These are phyloP conservation scores for Ulota crispa DNA, from an alignment of 225 moss, liverwort and hornwort genomes.

Conservation along the genomic window DNA sequence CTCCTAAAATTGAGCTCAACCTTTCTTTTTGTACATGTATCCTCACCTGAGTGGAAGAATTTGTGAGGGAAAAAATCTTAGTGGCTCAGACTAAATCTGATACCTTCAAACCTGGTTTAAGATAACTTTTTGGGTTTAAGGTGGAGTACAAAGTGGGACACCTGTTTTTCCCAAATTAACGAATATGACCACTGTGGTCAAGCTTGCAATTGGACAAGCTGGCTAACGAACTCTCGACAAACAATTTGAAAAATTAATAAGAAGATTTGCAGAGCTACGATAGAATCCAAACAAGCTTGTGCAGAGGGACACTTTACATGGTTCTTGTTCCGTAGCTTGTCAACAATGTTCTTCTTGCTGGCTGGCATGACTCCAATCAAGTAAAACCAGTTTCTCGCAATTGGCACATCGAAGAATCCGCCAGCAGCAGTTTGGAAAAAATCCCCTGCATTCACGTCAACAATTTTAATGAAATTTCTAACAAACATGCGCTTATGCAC, in stretches of 20 bases:
- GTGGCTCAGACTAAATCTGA: too few relatives aligned
- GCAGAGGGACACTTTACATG: constrained; percentile 49
- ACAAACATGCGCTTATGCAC: background rate
- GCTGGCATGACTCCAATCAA: constrained; percentile 70
- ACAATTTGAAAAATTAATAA: background rate
- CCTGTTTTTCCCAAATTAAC: too few relatives aligned
- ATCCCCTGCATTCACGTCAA: constrained; percentile 60
- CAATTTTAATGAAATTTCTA: background rate
- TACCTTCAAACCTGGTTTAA: too few relatives aligned
- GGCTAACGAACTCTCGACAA: background rate
- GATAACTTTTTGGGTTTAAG: too few relatives aligned
- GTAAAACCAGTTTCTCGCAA: constrained; percentile 65
- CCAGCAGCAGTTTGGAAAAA: constrained; percentile 83
- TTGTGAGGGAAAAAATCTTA: too few relatives aligned
- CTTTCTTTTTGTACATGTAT: too few relatives aligned
- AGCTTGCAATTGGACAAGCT: background rate
- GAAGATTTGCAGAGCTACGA: background rate
- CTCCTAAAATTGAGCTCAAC: too few relatives aligned
- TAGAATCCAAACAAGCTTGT: background rate
- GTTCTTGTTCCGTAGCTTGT: constrained; percentile 65
- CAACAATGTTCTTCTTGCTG: constrained; percentile 53
- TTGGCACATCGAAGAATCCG: constrained; percentile 63
- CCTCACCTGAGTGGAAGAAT: too few relatives aligned
- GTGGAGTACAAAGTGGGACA: too few relatives aligned
- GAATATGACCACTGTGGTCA: too few relatives aligned